Evolutionary conservation across 495 filamentous ascomycete genomes (phyloP), one percentile per base, ranked within the genome.

Genomic region (Aspergillus saccharolyticus): DNA sequence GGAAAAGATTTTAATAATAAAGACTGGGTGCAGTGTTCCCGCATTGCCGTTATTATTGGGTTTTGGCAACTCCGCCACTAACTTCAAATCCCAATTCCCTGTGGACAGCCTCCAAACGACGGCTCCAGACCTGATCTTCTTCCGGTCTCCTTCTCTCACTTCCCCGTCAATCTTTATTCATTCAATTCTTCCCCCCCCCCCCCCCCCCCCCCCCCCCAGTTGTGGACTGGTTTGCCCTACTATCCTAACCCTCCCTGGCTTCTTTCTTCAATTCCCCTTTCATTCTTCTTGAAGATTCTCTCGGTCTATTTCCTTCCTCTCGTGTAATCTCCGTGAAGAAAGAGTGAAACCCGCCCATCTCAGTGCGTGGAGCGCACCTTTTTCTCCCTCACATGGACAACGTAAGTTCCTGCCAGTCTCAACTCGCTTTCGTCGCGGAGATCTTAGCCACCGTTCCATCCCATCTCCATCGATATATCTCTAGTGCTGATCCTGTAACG

Each of bases 381-480:
- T 62, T 59, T n/a, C n/a, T n/a, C 56, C 66, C 66, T 71, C 74
- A 67, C 62, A 78, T 78, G 76, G 76, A 75, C 68, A 77, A 75
- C 69, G 76, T 78, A 60, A 73, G 75, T 69, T 47, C 49, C 64
- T 30, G 21, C 49, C 64, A 21, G 21, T 44, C 55, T 63, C 63
- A 52, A 61, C 59, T 65, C 60, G 67, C 62, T 56, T 42, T 51
- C 55, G 57, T 52, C 50, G 17, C 43, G n/a, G 48, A 17, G 44
- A 42, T 42, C 25, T 8, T 5, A 17, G 5, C 19, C 25, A 17
- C 16, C 22, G 45, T 33, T 20, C 44, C 15, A 17, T 52, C 30
- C 1, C 10, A 53, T 19, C 44, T 42, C 9, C 16, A 5, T 12
- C 33, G 4, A 15, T 2, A 39, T 2, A 12, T 15, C 7, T 9